Evolutionary conservation across 2,329 filamentous ascomycete species (phyloP).

Genomic region (Rhynchosporium secalis): DNA sequence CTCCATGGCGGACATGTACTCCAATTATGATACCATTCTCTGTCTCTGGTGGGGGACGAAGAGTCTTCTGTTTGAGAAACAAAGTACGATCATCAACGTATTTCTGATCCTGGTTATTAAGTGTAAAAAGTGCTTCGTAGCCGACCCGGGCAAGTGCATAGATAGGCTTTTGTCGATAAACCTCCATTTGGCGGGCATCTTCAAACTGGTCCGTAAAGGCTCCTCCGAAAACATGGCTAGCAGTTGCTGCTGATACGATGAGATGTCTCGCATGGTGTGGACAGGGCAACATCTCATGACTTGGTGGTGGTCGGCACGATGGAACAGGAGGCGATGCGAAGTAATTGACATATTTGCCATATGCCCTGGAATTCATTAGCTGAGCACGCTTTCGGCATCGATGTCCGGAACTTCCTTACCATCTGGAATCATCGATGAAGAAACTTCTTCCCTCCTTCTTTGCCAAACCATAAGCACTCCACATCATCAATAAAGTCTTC

Average conservation of each 20-base stretch:
- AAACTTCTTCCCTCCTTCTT: slow-evolving; percentile 72
- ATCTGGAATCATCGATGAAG: slow-evolving; percentile 81
- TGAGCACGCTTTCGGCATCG: slow-evolving; percentile 21
- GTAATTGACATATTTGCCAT: slow-evolving; percentile 71
- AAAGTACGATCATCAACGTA: slow-evolving; percentile 63
- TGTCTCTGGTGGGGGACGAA: slow-evolving; percentile 44
- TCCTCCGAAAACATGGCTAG: slow-evolving; percentile 62
- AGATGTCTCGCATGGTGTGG: slow-evolving; percentile 75
- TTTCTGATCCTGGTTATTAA: slow-evolving; percentile 62
- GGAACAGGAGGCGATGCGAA: slow-evolving; percentile 68
- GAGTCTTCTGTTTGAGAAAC: slow-evolving; percentile 53
- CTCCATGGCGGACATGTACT: slow-evolving; percentile 78
- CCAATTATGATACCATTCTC: slow-evolving; percentile 60
- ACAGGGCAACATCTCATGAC: slow-evolving; percentile 75
- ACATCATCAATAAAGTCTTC: slow-evolving; percentile 73
- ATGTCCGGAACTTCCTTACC: slow-evolving; percentile 45
- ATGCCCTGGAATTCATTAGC: slow-evolving; percentile 52
- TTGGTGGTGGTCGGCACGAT: slow-evolving; percentile 69
- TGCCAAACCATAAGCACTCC: slow-evolving; percentile 81
- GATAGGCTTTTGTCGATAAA: slow-evolving; percentile 57
- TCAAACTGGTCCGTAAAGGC: slow-evolving; percentile 55
- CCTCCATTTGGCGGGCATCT: slow-evolving; percentile 49
- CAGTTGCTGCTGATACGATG: slow-evolving; percentile 69
- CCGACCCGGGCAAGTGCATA: slow-evolving; percentile 69
- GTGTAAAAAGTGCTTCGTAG: slow-evolving; percentile 72